Percentiles rank a stretch among this genome's conserved stretches.
Evolutionary conservation across 495 filamentous ascomycete species (phyloP).

Genomic region (Choiromyces venosus): DNA sequence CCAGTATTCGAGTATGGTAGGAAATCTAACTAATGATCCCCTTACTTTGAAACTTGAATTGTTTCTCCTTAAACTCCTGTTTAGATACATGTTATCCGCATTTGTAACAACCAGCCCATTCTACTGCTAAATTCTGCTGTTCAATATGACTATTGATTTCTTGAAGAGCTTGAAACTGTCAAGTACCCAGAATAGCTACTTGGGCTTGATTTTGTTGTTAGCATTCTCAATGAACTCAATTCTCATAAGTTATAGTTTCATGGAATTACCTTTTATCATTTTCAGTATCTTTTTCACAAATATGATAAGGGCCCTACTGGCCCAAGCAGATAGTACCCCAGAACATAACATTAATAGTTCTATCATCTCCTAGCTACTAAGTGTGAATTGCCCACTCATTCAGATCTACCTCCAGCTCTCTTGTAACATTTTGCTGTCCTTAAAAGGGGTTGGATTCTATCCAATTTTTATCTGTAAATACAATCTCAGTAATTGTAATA

Average conservation of each 20-base stretch:
- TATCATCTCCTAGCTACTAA: not conserved
- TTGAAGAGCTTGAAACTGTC: not conserved
- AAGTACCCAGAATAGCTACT: not conserved
- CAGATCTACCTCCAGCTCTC: rapidly evolving
- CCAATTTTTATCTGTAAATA: not conserved
- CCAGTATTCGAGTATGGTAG: not conserved
- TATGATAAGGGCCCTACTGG: not conserved
- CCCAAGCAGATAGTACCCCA: not conserved
- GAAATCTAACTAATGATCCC: not conserved
- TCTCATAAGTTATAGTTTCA: not conserved
- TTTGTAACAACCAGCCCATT: not conserved
- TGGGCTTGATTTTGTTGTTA: not conserved
- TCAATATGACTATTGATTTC: not conserved
- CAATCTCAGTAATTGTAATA: not conserved
- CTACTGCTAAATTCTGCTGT: no score
- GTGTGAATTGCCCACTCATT: not conserved
- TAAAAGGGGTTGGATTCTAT: not conserved
- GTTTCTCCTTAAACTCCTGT: not conserved
- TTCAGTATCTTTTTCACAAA: not conserved
- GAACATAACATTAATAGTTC: not conserved
- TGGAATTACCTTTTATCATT: not conserved
- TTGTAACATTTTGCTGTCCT: not conserved
- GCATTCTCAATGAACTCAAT: not conserved
- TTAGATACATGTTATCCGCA: no score
- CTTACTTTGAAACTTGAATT: not conserved